phyloP scores from a whole-genome alignment of 1,284 basidiomycete genomes.

The Agaricales sp. region DNA sequence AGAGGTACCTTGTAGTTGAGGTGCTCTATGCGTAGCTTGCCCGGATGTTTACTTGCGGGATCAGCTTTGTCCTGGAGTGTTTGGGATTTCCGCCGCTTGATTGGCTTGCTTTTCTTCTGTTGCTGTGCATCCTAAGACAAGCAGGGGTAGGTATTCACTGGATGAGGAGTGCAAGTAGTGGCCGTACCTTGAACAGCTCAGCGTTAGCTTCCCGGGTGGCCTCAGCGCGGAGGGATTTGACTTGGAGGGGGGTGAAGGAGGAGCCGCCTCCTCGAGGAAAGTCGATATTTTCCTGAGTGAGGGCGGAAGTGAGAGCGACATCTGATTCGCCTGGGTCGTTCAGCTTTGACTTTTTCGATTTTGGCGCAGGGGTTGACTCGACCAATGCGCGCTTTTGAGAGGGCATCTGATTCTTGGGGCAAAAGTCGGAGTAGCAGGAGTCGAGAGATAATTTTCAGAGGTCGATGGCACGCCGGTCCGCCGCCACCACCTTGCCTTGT shows the following conservation, averaged over 20 bases:
- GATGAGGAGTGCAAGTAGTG: slow-evolving; percentile 8
- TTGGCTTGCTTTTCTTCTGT: slow-evolving; percentile 27
- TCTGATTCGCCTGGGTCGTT: slow-evolving; percentile 18
- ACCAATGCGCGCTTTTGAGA: slow-evolving; percentile 52
- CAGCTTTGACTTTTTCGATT: slow-evolving; percentile 45
- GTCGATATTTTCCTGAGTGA: slow-evolving; percentile 73
- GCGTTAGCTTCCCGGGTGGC: slow-evolving; percentile 77
- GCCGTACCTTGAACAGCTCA: slow-evolving; percentile 60
- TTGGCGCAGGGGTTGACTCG: slow-evolving; percentile 33
- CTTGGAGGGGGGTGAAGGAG: slow-evolving; percentile 82
- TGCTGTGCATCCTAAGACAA: slow-evolving; percentile 23
- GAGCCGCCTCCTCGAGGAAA: slow-evolving; percentile 90
- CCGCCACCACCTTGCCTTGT: slow-evolving; percentile 11
- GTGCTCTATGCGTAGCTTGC: slow-evolving; percentile 72
- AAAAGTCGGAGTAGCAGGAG: not conserved
- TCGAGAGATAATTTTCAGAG: not conserved
- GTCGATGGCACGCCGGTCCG: slow-evolving; percentile 15
- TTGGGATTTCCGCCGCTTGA: slow-evolving; percentile 42
- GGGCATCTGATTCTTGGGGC: slow-evolving; percentile 23
- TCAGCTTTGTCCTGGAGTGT: slow-evolving; percentile 15
- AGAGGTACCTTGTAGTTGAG: slow-evolving; percentile 81
- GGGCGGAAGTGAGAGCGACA: slow-evolving; percentile 23
- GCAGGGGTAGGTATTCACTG: slow-evolving; percentile 4
- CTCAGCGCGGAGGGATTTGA: slow-evolving; percentile 79
- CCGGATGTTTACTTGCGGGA: slow-evolving; percentile 24